Evolutionary conservation across 1,139 yeast genomes (phyloP), one percentile per base, ranked within the genome.

Genomic region (Eremothecium sinecaudum): DNA sequence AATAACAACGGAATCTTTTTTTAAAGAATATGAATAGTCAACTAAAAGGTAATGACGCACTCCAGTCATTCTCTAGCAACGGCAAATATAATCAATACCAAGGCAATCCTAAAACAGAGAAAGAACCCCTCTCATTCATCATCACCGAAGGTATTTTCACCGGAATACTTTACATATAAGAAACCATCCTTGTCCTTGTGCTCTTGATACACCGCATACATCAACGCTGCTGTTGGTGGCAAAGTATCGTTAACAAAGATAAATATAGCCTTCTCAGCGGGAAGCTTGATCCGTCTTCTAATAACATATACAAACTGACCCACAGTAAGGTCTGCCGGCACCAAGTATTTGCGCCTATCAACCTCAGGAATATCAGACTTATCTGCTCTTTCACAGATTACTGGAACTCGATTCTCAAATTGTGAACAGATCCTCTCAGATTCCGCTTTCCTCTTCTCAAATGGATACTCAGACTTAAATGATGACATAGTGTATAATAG

Each of bases 151-250:
- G 93, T 80, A 59, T 80, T 80, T 56, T 80, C 93, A 24, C 93
- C 90, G 5, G 86, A 76, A 61, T 87, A 90, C 44, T 93, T 76
- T 46, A 90, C 92, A 61, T 90, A 90, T 54, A 90, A 73, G 63
- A 90, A 90, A 24, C 98, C 98, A 58, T 90, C 98, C 55, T 87
- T 87, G 57, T 90, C 98, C 65, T 86, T 86, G 63, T 90, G 95
- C 61, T 90, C 96, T 52, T 86, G 94, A 57, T 90, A 90, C 44
- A 90, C 81, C 18, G 90, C 73, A 50, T 94, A 80, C 87, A 90
- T 86, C 50, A 90, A 73, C 18, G 97, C 94, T 15, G 97, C 96
- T 2, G 98, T 90, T 32, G 97, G 97, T 15, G 98, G 98, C 50
- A 90, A 71, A 40, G 90, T 87, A 58, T 90, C 98, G 57, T 90